Percentiles rank a stretch among this genome's conserved stretches.
phyloP scores from a whole-genome alignment of 176 grass and related monocot genomes.

The Hordeum marinum region DNA sequence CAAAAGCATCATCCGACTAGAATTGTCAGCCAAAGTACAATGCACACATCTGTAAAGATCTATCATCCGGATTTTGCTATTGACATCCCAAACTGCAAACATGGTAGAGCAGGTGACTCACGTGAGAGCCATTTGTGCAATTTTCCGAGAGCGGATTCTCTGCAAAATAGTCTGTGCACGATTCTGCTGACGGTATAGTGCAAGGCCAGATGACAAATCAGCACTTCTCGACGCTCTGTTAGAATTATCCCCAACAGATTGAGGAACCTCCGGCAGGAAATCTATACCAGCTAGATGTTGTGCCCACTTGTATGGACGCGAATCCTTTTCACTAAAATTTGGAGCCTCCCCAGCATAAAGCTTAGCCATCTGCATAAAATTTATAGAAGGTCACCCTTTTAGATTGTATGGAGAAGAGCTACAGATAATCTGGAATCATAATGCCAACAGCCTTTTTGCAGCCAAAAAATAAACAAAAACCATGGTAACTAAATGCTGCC shows the following conservation, averaged over 20 bases:
- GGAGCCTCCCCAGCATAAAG: slow-evolving; percentile 61
- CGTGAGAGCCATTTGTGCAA: slow-evolving; percentile 90
- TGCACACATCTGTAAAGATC: slow-evolving; percentile 29
- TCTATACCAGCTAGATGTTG: slow-evolving; percentile 95
- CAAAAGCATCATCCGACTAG: slow-evolving; percentile 33
- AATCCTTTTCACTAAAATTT: slow-evolving; percentile 68
- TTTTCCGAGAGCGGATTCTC: slow-evolving; percentile 81
- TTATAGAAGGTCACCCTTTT: slow-evolving; percentile 13
- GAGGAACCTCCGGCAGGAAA: slow-evolving; percentile 80
- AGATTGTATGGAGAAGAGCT: background rate
- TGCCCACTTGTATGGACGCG: slow-evolving; percentile 94
- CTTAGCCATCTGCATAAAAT: slow-evolving; percentile 75
- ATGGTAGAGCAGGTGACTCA: slow-evolving; percentile 79
- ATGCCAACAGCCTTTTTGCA: background rate
- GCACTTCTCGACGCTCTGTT: slow-evolving; percentile 38
- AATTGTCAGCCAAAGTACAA: slow-evolving; percentile 43
- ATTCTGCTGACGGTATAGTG: slow-evolving; percentile 74
- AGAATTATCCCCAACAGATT: slow-evolving; percentile 28
- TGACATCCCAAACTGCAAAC: slow-evolving; percentile 38
- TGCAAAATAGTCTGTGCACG: slow-evolving; percentile 83
- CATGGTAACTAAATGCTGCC: background rate
- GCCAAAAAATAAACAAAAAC: background rate
- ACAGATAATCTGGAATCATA: background rate
- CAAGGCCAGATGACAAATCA: slow-evolving; percentile 67
- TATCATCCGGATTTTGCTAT: slow-evolving; percentile 33